Conservation (phyloP, 2,329 filamentous ascomycete genomes). For the Fonsecaea multimorphosa region DNA sequence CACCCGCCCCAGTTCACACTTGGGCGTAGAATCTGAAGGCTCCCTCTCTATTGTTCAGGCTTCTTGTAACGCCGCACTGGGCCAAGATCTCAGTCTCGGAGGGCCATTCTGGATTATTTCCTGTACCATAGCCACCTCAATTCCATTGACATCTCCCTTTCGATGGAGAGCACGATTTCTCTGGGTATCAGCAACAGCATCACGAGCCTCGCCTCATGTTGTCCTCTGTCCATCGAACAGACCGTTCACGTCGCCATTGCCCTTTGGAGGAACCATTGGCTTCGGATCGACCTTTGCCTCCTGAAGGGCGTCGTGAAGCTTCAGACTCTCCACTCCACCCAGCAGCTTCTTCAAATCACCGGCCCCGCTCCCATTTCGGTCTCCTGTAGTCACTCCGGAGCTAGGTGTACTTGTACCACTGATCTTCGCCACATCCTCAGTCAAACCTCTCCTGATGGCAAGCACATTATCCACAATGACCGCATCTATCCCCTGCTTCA, state of each 20-base stretch:
- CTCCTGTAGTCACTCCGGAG: neutral
- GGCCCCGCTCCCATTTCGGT: neutral
- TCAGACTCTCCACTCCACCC: slow-evolving; percentile 29
- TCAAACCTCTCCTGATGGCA: slow-evolving; percentile 88
- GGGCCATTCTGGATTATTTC: neutral
- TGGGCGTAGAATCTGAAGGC: too few relatives aligned
- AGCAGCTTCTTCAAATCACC: slow-evolving; percentile 20
- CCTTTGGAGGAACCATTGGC: neutral
- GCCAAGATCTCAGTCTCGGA: too few relatives aligned
- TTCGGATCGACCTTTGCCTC: neutral
- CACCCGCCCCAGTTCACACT: too few relatives aligned
- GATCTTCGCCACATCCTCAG: slow-evolving; percentile 47
- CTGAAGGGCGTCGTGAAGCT: slow-evolving; percentile 21
- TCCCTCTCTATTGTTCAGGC: neutral
- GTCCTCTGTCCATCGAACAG: neutral
- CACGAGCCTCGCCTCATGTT: neutral
- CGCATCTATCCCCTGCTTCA: slow-evolving; percentile 93
- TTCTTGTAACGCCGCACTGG: neutral
- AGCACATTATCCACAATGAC: slow-evolving; percentile 97
- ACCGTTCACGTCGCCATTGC: neutral
- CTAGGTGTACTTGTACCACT: slow-evolving; percentile 2
- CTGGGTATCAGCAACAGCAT: neutral
- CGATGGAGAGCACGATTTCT: neutral
- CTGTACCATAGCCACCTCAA: neutral
- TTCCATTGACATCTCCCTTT: neutral